Evolutionary conservation across 768 basidiomycete species (phyloP).

Genomic region (Candolleomyces aberdarensis): DNA sequence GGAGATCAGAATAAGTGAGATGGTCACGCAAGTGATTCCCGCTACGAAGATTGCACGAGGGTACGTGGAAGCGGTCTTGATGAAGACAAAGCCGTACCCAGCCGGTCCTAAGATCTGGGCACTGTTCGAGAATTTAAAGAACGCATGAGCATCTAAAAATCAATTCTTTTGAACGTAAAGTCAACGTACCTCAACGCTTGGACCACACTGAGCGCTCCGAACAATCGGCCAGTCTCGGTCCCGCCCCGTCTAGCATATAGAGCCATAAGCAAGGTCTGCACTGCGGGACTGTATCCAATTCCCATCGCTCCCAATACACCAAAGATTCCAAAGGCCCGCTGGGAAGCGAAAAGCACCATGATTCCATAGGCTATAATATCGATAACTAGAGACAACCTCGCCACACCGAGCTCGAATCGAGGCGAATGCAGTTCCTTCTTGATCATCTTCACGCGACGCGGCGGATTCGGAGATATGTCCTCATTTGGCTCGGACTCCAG

Average conservation of each 20-base stretch:
- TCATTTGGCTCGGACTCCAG: conserved; percentile 19
- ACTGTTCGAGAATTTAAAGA: conserved; percentile 30
- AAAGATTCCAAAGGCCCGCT: conserved; percentile 48
- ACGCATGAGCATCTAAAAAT: neutral
- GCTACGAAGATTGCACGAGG: conserved; percentile 71
- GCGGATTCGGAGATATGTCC: conserved; percentile 15
- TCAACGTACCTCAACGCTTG: conserved; percentile 57
- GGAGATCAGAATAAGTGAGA: conserved; percentile 43
- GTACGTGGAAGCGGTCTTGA: conserved; percentile 64
- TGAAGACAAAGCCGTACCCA: conserved; percentile 69
- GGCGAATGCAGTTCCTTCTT: conserved; percentile 38
- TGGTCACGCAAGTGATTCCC: conserved; percentile 33
- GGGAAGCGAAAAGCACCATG: conserved; percentile 46
- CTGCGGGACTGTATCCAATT: conserved; percentile 60
- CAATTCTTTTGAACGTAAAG: neutral
- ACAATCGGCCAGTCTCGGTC: conserved; percentile 68
- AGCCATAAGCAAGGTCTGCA: conserved; percentile 70
- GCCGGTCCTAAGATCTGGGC: conserved; percentile 69
- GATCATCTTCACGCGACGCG: conserved; percentile 5
- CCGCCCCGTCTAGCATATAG: conserved; percentile 55
- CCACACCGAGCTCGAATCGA: conserved; percentile 67
- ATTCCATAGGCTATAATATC: conserved; percentile 50
- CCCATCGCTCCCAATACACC: conserved; percentile 55
- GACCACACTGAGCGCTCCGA: conserved; percentile 76
- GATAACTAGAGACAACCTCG: conserved; percentile 56